These are phyloP conservation scores for Zarea fungicola DNA, from an alignment of 2,329 filamentous ascomycete species.

Conservation along the genomic window DNA sequence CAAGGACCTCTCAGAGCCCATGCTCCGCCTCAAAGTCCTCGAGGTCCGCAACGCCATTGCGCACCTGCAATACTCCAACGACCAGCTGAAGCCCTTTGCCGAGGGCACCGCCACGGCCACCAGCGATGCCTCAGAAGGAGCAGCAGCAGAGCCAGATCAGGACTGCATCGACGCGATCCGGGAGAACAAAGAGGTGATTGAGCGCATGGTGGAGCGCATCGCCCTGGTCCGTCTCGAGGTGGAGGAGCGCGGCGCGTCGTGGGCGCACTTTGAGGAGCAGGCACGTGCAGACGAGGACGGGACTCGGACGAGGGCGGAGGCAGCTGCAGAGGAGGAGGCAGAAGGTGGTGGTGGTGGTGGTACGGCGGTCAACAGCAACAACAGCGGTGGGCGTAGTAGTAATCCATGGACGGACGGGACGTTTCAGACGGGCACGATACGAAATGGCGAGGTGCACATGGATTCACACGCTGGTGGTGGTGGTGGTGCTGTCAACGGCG, in stretches of 20 bases:
- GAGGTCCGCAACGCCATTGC: constrained; percentile 71
- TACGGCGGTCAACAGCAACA: not conserved
- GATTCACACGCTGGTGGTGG: constrained; percentile 24
- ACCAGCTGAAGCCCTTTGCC: constrained; percentile 65
- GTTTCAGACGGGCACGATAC: constrained; percentile 55
- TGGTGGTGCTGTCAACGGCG: not conserved
- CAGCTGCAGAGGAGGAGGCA: not conserved
- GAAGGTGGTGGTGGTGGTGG: not conserved
- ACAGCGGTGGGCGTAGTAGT: constrained; percentile 25
- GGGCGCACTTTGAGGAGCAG: constrained; percentile 50
- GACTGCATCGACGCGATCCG: constrained; percentile 70
- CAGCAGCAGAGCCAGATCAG: constrained; percentile 43
- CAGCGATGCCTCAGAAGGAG: constrained; percentile 17
- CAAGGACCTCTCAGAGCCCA: constrained; percentile 57
- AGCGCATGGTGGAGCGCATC: constrained; percentile 62
- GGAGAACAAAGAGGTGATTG: constrained; percentile 67
- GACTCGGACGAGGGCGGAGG: constrained; percentile 7
- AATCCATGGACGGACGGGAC: constrained; percentile 61
- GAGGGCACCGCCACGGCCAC: constrained; percentile 38
- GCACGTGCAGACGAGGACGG: constrained; percentile 26
- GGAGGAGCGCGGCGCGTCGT: constrained; percentile 49
- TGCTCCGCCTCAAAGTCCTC: constrained; percentile 67
- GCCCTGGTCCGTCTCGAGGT: constrained; percentile 60
- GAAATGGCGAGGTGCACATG: constrained; percentile 44
- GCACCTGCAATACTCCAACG: constrained; percentile 70